phyloP scores from a whole-genome alignment of 805 yeast genomes.

The Pichia heedii region DNA sequence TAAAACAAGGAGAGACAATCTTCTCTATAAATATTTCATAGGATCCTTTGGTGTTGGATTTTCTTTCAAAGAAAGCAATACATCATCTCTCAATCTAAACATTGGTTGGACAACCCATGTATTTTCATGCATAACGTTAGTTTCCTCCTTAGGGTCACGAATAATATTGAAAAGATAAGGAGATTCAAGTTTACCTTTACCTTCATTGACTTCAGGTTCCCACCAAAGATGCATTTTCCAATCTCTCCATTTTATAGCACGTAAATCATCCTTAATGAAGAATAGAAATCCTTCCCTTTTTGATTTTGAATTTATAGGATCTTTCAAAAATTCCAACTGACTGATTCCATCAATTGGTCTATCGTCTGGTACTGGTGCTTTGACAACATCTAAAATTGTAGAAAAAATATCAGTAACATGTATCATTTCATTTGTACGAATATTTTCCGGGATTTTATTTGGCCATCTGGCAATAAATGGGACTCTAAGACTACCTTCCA shows the following conservation, averaged over 20 bases:
- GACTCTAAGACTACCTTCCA: conserved; percentile 1
- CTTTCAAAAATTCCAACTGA: neutral
- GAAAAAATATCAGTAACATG: neutral
- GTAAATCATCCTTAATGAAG: conserved; percentile 7
- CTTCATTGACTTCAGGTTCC: neutral
- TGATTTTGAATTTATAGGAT: neutral
- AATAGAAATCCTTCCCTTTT: neutral
- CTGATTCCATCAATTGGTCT: neutral
- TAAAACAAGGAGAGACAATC: too few species aligned
- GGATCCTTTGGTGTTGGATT: too few species aligned
- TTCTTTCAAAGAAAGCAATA: too few species aligned
- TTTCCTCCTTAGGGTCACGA: too few species aligned
- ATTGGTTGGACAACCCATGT: too few species aligned
- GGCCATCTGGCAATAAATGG: conserved; percentile 1
- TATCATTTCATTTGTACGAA: neutral
- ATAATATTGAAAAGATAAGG: neutral
- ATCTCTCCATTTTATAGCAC: conserved; percentile 25
- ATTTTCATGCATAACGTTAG: too few species aligned
- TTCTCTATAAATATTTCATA: too few species aligned
- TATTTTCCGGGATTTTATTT: neutral
- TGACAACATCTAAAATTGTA: neutral
- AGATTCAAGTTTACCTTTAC: neutral
- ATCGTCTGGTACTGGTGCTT: neutral
- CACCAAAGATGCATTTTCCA: conserved; percentile 1
- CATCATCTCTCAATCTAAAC: too few species aligned